Conservation (phyloP, 139 green algal genomes). For the Chlorella sp. region DNA sequence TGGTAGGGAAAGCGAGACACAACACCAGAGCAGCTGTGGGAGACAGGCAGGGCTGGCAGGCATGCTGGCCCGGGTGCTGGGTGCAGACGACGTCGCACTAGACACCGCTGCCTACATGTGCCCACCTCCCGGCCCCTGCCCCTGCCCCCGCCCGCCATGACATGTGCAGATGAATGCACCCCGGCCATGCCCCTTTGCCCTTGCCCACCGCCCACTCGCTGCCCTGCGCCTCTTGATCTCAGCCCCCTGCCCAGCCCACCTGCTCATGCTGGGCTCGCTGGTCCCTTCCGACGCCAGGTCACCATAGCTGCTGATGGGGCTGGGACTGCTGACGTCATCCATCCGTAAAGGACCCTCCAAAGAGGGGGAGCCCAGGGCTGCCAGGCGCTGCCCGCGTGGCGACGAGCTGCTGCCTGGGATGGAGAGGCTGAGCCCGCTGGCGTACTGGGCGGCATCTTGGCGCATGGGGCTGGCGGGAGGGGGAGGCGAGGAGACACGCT, state of each 20-base stretch:
- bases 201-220: too few relatives aligned
- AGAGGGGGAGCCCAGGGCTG: background rate
- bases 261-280: background rate
- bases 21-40: background rate
- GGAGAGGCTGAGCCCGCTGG: background rate
- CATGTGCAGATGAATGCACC: too few relatives aligned
- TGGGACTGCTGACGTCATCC: background rate
- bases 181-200: too few relatives aligned
- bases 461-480: conserved; percentile 14
- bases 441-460: background rate
- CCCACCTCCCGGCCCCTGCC: too few relatives aligned
- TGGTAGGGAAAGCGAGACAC: background rate
- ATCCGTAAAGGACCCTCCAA: background rate
- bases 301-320: conserved; percentile 15
- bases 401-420: background rate
- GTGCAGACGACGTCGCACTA: too few relatives aligned
- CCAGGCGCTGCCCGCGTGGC: background rate
- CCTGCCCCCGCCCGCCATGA: too few relatives aligned
- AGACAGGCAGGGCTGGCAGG: too few relatives aligned
- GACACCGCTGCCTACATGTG: too few relatives aligned
- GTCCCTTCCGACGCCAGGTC: background rate
- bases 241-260: background rate
- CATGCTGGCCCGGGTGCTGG: too few relatives aligned
- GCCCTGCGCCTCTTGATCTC: too few relatives aligned
- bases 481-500: background rate